Evolutionary conservation across 139 green algal genomes (phyloP).

Genomic region (Picochlorum sp.): DNA sequence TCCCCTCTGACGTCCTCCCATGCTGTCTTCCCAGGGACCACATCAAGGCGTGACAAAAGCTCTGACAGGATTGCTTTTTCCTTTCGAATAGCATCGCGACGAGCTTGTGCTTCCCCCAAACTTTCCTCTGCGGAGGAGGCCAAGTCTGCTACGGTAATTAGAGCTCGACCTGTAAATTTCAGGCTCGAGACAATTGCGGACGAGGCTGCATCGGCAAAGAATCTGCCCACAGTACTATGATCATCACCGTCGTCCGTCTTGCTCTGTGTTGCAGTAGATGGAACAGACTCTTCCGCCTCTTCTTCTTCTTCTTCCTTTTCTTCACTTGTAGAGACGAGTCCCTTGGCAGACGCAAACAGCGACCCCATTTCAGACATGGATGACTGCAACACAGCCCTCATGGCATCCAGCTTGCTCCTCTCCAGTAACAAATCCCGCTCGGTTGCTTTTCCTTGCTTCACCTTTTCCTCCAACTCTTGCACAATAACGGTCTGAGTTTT

Average conservation of each 20-base stretch:
- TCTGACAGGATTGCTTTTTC: neutral
- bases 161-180: constrained; percentile 26
- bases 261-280: neutral
- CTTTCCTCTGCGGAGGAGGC: constrained; percentile 16
- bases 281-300: neutral
- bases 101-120: constrained; percentile 10
- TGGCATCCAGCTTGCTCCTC: constrained; percentile 13
- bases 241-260: neutral
- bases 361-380: constrained; percentile 15
- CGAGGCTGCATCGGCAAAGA: constrained; percentile 10
- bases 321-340: constrained; percentile 2
- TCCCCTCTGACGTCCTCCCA: constrained; percentile 9
- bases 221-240: constrained; percentile 3
- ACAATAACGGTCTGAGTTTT: constrained; percentile 34
- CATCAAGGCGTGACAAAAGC: neutral
- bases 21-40: constrained; percentile 5
- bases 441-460: constrained; percentile 13
- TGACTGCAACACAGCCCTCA: constrained; percentile 11
- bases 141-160: constrained; percentile 23
- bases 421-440: constrained; percentile 8
- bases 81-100: neutral
- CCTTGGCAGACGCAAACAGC: constrained; percentile 8
- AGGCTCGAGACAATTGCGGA: constrained; percentile 16
- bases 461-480: constrained; percentile 21
- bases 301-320: neutral